A percentile compares a stretch with the other conserved stretches of the same genome.
Evolutionary conservation across 108 stramenopile species (phyloP).

Genomic region (Skeletonema potamos): DNA sequence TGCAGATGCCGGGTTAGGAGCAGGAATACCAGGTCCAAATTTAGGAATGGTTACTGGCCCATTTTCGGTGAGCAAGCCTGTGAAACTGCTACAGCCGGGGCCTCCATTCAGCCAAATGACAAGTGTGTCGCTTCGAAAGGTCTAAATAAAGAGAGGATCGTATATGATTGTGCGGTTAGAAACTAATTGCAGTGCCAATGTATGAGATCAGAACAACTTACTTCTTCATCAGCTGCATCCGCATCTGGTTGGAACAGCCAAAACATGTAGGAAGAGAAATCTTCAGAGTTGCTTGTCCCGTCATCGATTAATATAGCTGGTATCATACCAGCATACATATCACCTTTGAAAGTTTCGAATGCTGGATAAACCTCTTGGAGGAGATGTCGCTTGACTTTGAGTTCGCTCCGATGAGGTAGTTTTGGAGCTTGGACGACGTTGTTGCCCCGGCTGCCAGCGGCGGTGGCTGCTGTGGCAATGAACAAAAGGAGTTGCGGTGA

Average conservation of each 20-base stretch:
- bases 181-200: too few relatives aligned
- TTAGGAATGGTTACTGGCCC: constrained; percentile 40
- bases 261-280: constrained; percentile 46
- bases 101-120: constrained; percentile 50
- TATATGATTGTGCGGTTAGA: background rate
- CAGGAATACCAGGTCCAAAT: constrained; percentile 33
- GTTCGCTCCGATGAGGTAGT: background rate
- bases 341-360: constrained; percentile 16
- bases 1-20: constrained; percentile 29
- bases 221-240: background rate
- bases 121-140: constrained; percentile 47
- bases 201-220: too few relatives aligned
- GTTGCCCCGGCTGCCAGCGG: background rate
- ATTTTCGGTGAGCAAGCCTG: constrained; percentile 32
- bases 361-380: constrained; percentile 15
- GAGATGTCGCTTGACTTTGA: constrained; percentile 6
- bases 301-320: constrained; percentile 7
- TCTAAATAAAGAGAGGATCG: background rate
- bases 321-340: constrained; percentile 30
- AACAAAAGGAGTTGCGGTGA: background rate
- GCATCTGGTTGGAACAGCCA: constrained; percentile 36
- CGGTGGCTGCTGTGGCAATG: background rate
- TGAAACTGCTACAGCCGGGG: constrained; percentile 24
- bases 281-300: constrained; percentile 5
- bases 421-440: background rate